A percentile compares a stretch with the other conserved stretches of the same genome.
Evolutionary conservation across 805 yeast species (phyloP).

Genomic region (Metschnikowia bowlesiae): DNA sequence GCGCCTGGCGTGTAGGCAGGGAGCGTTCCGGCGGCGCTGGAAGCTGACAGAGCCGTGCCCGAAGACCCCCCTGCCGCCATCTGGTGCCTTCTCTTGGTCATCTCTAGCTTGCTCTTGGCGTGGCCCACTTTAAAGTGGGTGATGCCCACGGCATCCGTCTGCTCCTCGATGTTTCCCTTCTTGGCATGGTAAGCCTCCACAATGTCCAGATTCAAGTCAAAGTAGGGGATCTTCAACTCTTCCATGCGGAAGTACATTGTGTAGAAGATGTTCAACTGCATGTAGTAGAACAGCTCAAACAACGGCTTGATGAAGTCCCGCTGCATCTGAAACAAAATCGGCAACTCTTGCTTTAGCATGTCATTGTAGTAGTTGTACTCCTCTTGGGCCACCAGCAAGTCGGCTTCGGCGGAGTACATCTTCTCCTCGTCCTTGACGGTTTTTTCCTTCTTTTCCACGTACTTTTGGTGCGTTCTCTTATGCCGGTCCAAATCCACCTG

Average conservation of each 20-base stretch:
- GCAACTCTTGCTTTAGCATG: slow-evolving; percentile 86
- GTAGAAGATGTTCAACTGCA: slow-evolving; percentile 96
- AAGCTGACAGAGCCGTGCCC: slow-evolving; percentile 20
- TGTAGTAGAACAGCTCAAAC: slow-evolving; percentile 90
- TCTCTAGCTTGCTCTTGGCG: slow-evolving; percentile 78
- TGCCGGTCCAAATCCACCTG: slow-evolving; percentile 91
- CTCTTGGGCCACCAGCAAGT: slow-evolving; percentile 84
- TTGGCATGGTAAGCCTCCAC: slow-evolving; percentile 72
- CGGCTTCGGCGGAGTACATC: slow-evolving; percentile 84
- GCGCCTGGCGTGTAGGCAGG: slow-evolving; percentile 37
- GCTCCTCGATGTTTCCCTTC: slow-evolving; percentile 88
- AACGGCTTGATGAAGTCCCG: slow-evolving; percentile 90
- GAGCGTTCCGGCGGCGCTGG: slow-evolving; percentile 21
- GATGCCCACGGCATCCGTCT: slow-evolving; percentile 81
- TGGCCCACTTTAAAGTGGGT: slow-evolving; percentile 89
- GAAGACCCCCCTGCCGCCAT: slow-evolving; percentile 28
- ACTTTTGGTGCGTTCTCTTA: slow-evolving; percentile 61
- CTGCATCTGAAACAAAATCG: slow-evolving; percentile 80
- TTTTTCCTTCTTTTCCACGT: slow-evolving; percentile 77
- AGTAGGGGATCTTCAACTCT: slow-evolving; percentile 95
- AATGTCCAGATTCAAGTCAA: slow-evolving; percentile 80
- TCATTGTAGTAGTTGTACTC: slow-evolving; percentile 96
- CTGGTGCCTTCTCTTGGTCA: slow-evolving; percentile 73
- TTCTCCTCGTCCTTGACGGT: slow-evolving; percentile 88
- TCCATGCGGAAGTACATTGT: slow-evolving; percentile 88